Base-by-base conservation (phyloP, 2,329 filamentous ascomycete genomes). In the Daldinia eschscholtzii region DNA sequence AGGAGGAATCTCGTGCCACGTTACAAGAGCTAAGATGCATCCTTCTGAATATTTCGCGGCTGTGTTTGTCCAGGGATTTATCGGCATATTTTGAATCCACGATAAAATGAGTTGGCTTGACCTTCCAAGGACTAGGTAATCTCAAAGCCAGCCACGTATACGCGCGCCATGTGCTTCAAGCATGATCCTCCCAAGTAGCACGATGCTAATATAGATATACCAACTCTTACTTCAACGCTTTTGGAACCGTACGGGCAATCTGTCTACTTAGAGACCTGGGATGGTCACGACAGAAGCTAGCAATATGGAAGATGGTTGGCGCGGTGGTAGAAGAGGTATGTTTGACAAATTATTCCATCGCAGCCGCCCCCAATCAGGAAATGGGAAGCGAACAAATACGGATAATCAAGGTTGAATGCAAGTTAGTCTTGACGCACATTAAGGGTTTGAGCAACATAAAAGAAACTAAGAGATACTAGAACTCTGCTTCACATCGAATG, bases 311-410 rank as follows among this genome's bases (percentile, higher is more conserved):
- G 55, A 64, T 41, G 57, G 26, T 66, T 64, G 52, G 30, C 44
- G 59, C 53, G 71, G 69, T 68, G 64, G 64, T 60, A 57, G 42
- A 67, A 48, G 42, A 61, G 67, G 60, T 30, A 58, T 62, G 64
- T 64, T 63, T 70, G 65, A 70, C 65, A 70, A 72, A 70, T 68
- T 70, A 74, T 66, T 72, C 71, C 65, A 68, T 64, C 46, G 50
- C 57, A 70, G 53, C 56, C 41, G 46, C 57, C 80, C 80, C 76
- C 61, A 62, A 81, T 80, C 53, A 53, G 80, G 80, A 79, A 83
- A 78, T 74, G 70, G 68, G 77, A 83, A 83, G 81, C 81, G 81
- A 82, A 79, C 74, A 73, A 74, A 79, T 78, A 57, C 73, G 76
- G 76, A 76, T 77, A 72, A 66, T 71, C 62, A 65, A 72, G 55